phyloP scores from a whole-genome alignment of 106 monocot species.

The Allium fistulosum region DNA sequence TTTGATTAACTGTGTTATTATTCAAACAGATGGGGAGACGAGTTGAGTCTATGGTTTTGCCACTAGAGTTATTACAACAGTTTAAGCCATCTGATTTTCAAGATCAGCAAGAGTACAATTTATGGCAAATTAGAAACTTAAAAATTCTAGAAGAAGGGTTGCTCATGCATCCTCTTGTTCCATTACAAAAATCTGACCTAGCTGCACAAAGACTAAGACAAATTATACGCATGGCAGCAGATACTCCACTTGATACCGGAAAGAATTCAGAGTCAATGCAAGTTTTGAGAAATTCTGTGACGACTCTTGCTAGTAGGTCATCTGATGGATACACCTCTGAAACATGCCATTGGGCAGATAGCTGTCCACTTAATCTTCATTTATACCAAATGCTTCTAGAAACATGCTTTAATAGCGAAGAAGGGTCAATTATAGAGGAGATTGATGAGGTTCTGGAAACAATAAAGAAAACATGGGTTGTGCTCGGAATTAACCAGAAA shows the following conservation, averaged over 20 bases:
- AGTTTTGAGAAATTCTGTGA: slow-evolving; percentile 67
- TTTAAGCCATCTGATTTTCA: slow-evolving; percentile 89
- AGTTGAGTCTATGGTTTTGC: slow-evolving; percentile 66
- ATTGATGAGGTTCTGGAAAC: slow-evolving; percentile 82
- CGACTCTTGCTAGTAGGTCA: slow-evolving; percentile 61
- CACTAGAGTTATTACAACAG: slow-evolving; percentile 87
- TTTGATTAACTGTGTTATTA: too few relatives aligned
- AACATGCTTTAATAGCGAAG: slow-evolving; percentile 79
- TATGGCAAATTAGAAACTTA: slow-evolving; percentile 64
- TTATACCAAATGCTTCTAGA: slow-evolving; percentile 76
- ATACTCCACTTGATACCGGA: slow-evolving; percentile 75
- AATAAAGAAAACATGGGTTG: slow-evolving; percentile 89
- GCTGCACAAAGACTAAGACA: slow-evolving; percentile 60
- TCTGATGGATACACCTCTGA: slow-evolving; percentile 61
- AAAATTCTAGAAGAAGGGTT: slow-evolving; percentile 86
- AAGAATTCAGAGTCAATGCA: slow-evolving; percentile 97
- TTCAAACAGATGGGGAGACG: slow-evolving; percentile 73
- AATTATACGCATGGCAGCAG: slow-evolving; percentile 55
- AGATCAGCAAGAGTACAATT: slow-evolving; percentile 65
- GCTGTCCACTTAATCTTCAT: slow-evolving; percentile 75
- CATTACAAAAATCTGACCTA: slow-evolving; percentile 55
- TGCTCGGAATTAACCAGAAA: slow-evolving; percentile 77
- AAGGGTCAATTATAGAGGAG: slow-evolving; percentile 85
- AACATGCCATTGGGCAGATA: slow-evolving; percentile 90
- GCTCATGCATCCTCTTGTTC: slow-evolving; percentile 59